Evolutionary conservation across 2,329 filamentous ascomycete genomes (phyloP).

Genomic region (Fusarium abutilonis): DNA sequence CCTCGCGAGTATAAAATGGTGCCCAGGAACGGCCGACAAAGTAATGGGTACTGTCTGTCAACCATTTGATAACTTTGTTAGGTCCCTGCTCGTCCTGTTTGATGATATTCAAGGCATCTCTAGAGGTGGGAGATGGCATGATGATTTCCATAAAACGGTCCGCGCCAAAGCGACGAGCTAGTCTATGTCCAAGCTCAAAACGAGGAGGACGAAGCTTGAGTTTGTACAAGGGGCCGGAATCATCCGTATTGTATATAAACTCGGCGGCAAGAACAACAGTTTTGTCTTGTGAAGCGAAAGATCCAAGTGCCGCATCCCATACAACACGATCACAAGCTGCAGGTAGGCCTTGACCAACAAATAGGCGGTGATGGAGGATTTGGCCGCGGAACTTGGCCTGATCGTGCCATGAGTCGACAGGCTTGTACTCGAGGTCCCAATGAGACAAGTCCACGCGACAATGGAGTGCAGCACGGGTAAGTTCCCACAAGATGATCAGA

Average conservation of each 20-base stretch:
- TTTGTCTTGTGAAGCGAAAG: slow-evolving; percentile 50
- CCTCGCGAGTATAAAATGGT: slow-evolving; percentile 57
- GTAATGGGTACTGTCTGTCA: slow-evolving; percentile 49
- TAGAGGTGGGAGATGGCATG: slow-evolving; percentile 56
- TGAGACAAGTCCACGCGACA: slow-evolving; percentile 55
- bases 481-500: slow-evolving; percentile 63
- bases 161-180: slow-evolving; percentile 64
- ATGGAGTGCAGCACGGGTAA: slow-evolving; percentile 58
- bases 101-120: slow-evolving; percentile 42
- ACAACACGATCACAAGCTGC: slow-evolving; percentile 55
- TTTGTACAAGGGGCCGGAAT: slow-evolving; percentile 54
- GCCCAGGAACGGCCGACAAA: slow-evolving; percentile 60
- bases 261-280: slow-evolving; percentile 57
- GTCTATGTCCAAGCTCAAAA: slow-evolving; percentile 61
- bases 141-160: slow-evolving; percentile 68
- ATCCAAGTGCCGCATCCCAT: slow-evolving; percentile 58
- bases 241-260: slow-evolving; percentile 51
- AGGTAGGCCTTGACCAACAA: slow-evolving; percentile 60
- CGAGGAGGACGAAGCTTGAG: slow-evolving; percentile 60
- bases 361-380: slow-evolving; percentile 53
- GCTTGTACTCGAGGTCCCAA: slow-evolving; percentile 51
- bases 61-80: slow-evolving; percentile 47
- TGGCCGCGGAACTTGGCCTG: slow-evolving; percentile 56
- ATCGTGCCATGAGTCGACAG: slow-evolving; percentile 52
- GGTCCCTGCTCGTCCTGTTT: slow-evolving; percentile 48